Conservation (phyloP, 2,329 filamentous ascomycete genomes). For the Neopestalotiopsis rosae region DNA sequence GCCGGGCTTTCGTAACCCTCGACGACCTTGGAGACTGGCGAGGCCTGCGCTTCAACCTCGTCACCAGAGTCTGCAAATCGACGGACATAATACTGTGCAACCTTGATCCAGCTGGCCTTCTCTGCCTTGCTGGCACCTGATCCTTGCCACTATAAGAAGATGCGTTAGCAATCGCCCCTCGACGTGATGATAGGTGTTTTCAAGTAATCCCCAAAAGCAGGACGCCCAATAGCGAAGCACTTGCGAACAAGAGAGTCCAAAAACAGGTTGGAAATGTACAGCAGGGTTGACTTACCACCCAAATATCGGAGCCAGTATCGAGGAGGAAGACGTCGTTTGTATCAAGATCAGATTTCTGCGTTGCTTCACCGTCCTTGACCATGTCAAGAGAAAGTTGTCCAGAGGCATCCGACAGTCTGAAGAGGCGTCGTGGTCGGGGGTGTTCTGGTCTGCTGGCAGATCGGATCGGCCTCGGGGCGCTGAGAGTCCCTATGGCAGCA, state of each 20-base stretch:
- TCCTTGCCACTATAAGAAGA: slow-evolving; percentile 58
- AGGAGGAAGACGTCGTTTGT: slow-evolving; percentile 67
- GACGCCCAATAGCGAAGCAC: too few species aligned
- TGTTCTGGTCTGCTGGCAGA: slow-evolving; percentile 31
- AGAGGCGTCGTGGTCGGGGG: slow-evolving; percentile 51
- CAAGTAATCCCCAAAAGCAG: too few species aligned
- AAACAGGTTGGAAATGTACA: too few species aligned
- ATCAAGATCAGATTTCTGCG: slow-evolving; percentile 56
- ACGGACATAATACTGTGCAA: slow-evolving; percentile 61
- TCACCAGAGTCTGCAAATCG: slow-evolving; percentile 41
- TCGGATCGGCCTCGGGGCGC: slow-evolving; percentile 45
- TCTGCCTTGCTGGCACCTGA: slow-evolving; percentile 61
- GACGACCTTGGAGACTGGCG: slow-evolving; percentile 61
- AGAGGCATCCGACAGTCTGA: slow-evolving; percentile 66
- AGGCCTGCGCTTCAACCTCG: slow-evolving; percentile 44
- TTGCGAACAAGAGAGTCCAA: too few species aligned
- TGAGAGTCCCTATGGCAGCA: slow-evolving; percentile 45
- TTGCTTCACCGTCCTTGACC: slow-evolving; percentile 58
- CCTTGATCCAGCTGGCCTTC: slow-evolving; percentile 64
- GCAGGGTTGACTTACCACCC: slow-evolving; percentile 47
- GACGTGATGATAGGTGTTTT: too few species aligned
- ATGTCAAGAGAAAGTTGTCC: slow-evolving; percentile 62
- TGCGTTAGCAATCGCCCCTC: too few species aligned
- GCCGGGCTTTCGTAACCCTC: slow-evolving; percentile 60
- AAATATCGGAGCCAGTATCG: slow-evolving; percentile 61